Conservation (phyloP, 2,329 filamentous ascomycete species). For the Phialocephala sp. region DNA sequence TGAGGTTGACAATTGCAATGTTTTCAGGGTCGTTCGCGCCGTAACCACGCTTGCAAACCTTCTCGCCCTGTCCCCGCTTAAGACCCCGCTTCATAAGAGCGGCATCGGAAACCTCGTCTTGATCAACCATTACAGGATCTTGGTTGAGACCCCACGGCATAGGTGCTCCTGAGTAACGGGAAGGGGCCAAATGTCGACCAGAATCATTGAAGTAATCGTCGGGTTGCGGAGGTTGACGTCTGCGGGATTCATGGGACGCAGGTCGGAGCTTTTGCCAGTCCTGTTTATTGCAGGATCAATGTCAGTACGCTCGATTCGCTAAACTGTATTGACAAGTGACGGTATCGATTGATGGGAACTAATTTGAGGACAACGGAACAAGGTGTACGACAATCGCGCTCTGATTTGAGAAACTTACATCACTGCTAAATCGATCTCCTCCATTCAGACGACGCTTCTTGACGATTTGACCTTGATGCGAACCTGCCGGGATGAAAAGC, state of each 20-base stretch:
- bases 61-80: constrained; percentile 22
- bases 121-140: constrained; percentile 27
- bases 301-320: not conserved
- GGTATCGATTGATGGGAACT: too few species aligned
- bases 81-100: constrained; percentile 37
- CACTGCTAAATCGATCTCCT: not conserved
- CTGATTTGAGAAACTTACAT: not conserved
- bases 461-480: not conserved
- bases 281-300: not conserved
- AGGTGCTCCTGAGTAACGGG: constrained; percentile 33
- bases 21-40: constrained; percentile 44
- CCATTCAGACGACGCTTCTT: not conserved
- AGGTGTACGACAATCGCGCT: not conserved
- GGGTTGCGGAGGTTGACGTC: not conserved
- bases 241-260: not conserved
- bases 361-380: too few species aligned
- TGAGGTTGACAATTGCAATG: constrained; percentile 40
- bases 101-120: constrained; percentile 33
- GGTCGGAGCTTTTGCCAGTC: not conserved
- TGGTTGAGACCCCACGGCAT: constrained; percentile 31
- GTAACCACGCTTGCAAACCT: constrained; percentile 36
- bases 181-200: constrained; percentile 18
- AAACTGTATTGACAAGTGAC: not conserved
- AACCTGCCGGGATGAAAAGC: not conserved
- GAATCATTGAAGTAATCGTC: constrained; percentile 12